Percentiles rank a stretch among this genome's conserved stretches.
Conservation (phyloP, 2,329 filamentous ascomycete species). For the Microascus cirrosus region DNA sequence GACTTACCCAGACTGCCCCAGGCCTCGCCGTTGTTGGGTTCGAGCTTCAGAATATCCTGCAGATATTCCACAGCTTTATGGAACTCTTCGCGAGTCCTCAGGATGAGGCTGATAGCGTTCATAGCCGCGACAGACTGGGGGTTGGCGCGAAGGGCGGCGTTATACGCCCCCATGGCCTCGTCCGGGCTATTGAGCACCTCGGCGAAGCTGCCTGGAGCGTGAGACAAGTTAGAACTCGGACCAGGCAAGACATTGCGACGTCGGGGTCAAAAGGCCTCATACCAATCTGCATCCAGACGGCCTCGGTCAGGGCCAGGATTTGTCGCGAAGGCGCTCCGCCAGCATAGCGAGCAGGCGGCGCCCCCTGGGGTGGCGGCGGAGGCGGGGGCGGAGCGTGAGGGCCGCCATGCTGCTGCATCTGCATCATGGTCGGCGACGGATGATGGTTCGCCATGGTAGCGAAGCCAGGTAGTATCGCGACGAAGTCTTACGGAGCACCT, state of each 20-base stretch:
- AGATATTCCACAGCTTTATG: constrained; percentile 89
- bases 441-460: constrained; percentile 64
- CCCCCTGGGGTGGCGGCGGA: constrained; percentile 29
- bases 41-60: constrained; percentile 80
- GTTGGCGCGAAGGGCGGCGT: constrained; percentile 80
- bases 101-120: constrained; percentile 86
- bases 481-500: not conserved
- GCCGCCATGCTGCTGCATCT: constrained; percentile 54
- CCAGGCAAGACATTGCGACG: not conserved
- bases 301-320: constrained; percentile 70
- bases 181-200: constrained; percentile 84
- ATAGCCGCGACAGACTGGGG: constrained; percentile 81
- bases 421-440: constrained; percentile 70
- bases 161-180: constrained; percentile 81
- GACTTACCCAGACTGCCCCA: constrained; percentile 84
- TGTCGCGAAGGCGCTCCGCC: constrained; percentile 50
- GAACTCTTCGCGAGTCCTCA: constrained; percentile 87
- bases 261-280: constrained; percentile 23
- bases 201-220: constrained; percentile 61
- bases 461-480: not conserved
- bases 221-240: constrained; percentile 14
- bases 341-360: constrained; percentile 12
- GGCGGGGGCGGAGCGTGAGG: constrained; percentile 50
- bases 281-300: constrained; percentile 90
- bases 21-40: constrained; percentile 81